phyloP scores from a whole-genome alignment of 2,329 filamentous ascomycete species.

The Akanthomyces lecanii region DNA sequence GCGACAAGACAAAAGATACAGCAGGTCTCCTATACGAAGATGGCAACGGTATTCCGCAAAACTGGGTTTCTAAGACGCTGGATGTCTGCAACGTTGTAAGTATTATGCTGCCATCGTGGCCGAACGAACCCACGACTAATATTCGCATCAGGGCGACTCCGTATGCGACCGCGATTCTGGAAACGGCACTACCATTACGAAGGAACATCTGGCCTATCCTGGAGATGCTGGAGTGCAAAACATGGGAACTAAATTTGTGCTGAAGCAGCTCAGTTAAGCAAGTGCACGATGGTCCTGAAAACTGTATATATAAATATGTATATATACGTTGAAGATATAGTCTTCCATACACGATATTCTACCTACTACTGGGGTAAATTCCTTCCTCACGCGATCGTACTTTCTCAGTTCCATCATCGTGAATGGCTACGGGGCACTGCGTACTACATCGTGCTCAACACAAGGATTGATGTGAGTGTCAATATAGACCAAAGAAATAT shows the following conservation, averaged over 20 bases:
- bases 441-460: too few species aligned
- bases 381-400: too few species aligned
- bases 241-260: conserved; percentile 14
- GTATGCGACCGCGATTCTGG: conserved; percentile 9
- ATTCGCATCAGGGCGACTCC: conserved; percentile 12
- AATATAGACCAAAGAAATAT: too few species aligned
- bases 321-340: not conserved
- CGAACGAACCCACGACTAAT: not conserved
- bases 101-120: not conserved
- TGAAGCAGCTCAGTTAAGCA: conserved; percentile 8
- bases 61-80: conserved; percentile 15
- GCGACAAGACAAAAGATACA: conserved; percentile 4
- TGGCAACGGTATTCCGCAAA: conserved; percentile 2
- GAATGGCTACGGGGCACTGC: too few species aligned
- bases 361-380: too few species aligned
- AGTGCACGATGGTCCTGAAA: too few species aligned
- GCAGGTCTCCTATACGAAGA: not conserved
- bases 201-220: conserved; percentile 7
- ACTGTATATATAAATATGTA: not conserved
- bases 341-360: not conserved
- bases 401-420: too few species aligned
- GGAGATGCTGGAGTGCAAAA: not conserved
- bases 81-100: conserved; percentile 18
- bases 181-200: not conserved
- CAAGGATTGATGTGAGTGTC: not conserved